Evolutionary conservation across 2,329 filamentous ascomycete genomes (phyloP).

Genomic region (Diaporthe sp.): DNA sequence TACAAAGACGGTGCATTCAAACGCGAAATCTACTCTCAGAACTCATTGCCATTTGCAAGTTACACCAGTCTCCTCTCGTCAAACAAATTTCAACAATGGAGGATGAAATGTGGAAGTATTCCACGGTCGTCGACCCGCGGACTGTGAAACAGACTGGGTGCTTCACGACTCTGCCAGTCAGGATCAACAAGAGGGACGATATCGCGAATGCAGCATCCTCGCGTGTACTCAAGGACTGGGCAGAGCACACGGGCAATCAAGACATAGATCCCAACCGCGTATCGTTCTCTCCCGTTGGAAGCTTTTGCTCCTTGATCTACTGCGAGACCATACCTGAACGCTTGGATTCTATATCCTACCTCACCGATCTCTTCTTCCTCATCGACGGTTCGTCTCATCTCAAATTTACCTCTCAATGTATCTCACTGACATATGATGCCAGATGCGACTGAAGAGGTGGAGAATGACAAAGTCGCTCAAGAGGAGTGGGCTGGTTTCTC

Average conservation of each 20-base stretch:
- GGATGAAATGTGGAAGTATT: conserved; percentile 4
- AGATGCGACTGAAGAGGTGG: conserved; percentile 18
- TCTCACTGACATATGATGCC: neutral
- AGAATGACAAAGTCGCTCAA: conserved; percentile 5
- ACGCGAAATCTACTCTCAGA: neutral
- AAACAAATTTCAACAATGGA: neutral
- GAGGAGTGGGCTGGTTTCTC: conserved; percentile 1
- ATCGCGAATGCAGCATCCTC: neutral
- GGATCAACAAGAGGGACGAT: conserved; percentile 3
- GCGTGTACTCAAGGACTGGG: conserved; percentile 5
- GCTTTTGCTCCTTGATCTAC: conserved; percentile 15
- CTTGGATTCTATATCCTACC: neutral
- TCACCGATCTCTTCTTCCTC: neutral
- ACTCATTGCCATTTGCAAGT: neutral
- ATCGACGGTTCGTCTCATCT: neutral
- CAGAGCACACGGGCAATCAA: neutral
- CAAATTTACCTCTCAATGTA: accelerated
- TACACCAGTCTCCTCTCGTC: neutral
- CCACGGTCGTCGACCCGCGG: neutral
- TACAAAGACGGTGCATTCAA: conserved; percentile 5
- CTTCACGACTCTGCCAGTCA: conserved; percentile 12
- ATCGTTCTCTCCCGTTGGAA: conserved; percentile 3
- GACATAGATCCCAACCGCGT: neutral
- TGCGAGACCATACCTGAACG: conserved; percentile 9
- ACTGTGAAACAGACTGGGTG: conserved; percentile 5